Evolutionary conservation across 2,329 filamentous ascomycete species (phyloP).

Genomic region (Orbilia brochopaga): DNA sequence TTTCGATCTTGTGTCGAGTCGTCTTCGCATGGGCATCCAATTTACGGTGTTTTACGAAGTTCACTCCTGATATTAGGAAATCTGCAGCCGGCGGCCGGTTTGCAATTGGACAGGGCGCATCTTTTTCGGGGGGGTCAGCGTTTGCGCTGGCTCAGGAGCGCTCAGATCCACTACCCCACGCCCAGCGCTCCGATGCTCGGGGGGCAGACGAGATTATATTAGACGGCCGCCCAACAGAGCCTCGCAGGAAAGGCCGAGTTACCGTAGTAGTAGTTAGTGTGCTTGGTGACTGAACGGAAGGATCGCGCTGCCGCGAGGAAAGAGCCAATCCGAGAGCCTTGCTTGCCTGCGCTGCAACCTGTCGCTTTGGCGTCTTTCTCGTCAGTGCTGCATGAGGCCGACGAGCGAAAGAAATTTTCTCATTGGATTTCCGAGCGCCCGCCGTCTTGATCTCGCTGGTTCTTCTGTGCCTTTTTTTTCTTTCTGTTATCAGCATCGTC

Average conservation of each 20-base stretch:
- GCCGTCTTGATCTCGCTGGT: conserved; percentile 2
- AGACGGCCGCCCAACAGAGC: conserved; percentile 39
- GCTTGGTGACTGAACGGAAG: neutral
- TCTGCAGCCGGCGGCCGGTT: neutral
- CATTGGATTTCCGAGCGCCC: neutral
- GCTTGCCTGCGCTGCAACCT: conserved; percentile 46
- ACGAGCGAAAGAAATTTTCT: conserved; percentile 1
- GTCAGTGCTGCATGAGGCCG: conserved; percentile 18
- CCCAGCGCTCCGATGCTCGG: conserved; percentile 7
- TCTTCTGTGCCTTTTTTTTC: conserved; percentile 6
- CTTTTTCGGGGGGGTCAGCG: neutral
- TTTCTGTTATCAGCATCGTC: conserved; percentile 8
- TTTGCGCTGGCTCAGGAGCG: neutral
- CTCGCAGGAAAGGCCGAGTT: conserved; percentile 38
- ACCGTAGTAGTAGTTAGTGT: neutral
- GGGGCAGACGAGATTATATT: conserved; percentile 10
- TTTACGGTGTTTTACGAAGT: conserved; percentile 27
- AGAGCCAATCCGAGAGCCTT: conserved; percentile 37
- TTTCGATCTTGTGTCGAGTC: conserved; percentile 23
- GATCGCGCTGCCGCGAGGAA: conserved; percentile 13
- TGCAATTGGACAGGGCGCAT: conserved; percentile 3
- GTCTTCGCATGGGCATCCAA: conserved; percentile 13
- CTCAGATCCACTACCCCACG: neutral
- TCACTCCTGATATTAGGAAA: conserved; percentile 17
- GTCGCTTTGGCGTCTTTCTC: conserved; percentile 44